Conservation (phyloP, 805 yeast species). For the Lipomyces lipofer region DNA sequence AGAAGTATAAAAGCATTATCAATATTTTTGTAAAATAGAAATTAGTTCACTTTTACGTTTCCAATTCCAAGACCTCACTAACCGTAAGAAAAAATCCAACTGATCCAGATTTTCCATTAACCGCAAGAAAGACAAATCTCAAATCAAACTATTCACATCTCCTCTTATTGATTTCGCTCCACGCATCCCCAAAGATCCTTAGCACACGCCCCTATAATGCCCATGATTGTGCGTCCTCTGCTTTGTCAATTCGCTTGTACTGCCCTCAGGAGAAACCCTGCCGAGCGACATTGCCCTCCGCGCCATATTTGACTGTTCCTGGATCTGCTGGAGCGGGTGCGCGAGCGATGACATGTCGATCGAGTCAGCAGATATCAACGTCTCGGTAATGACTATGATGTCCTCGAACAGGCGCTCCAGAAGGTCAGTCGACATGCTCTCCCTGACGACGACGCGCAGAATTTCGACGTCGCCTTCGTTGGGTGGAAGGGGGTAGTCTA, state of each 20-base stretch:
- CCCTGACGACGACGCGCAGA: slow-evolving; percentile 79
- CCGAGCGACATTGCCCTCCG: slow-evolving; percentile 16
- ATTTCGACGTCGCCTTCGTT: slow-evolving; percentile 62
- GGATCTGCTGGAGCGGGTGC: slow-evolving; percentile 14
- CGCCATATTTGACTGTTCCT: slow-evolving; percentile 1
- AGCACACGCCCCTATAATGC: slow-evolving; percentile 28
- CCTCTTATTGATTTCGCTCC: background rate
- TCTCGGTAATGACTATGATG: slow-evolving; percentile 16
- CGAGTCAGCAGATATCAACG: slow-evolving; percentile 13
- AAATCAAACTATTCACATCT: background rate
- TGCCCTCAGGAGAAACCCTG: slow-evolving; percentile 9
- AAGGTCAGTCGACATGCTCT: slow-evolving; percentile 62
- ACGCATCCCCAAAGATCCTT: too few relatives aligned
- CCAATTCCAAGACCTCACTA: too few relatives aligned
- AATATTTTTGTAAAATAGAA: too few relatives aligned
- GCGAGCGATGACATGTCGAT: slow-evolving; percentile 18
- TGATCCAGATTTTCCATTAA: background rate
- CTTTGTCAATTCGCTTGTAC: slow-evolving; percentile 4
- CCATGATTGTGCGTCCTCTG: slow-evolving; percentile 19
- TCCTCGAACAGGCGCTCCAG: slow-evolving; percentile 43
- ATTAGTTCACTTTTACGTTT: too few relatives aligned
- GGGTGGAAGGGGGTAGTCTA: slow-evolving; percentile 81
- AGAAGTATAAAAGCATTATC: too few relatives aligned
- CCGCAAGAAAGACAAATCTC: too few relatives aligned
- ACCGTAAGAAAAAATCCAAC: too few relatives aligned